Base-by-base conservation (phyloP, 352 stramenopile genomes). In the Phytopythium mirpurense region DNA sequence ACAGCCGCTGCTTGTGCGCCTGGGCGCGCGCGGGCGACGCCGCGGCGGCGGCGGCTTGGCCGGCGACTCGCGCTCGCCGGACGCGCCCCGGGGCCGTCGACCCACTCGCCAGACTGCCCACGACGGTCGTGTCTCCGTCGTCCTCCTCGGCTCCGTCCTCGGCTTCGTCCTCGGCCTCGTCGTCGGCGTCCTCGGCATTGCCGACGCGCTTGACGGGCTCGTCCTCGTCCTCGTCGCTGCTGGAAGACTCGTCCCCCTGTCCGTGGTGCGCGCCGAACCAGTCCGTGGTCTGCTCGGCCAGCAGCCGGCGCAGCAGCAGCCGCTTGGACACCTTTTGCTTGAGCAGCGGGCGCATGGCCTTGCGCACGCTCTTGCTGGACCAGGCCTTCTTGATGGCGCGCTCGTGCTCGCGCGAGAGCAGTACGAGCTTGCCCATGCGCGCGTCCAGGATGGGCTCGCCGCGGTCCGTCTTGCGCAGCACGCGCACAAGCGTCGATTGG, bases 291-390 rank as follows among this genome's bases (percentile, higher is more conserved):
- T 93, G 80, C 49, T 95, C 82, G 0, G 82, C 78, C 52, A 95
- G 58, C 10, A 95, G 64, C 16, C 83, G 78, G 56, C 81, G 74
- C 16, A 95, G 51, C 12, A 95, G 62, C 41, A 95, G 37, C 1
- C 82, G 75, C 56, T 95, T 93, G 6, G 80, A 85, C 0, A 95
- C 82, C 35, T 91, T 92, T 56, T 95, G 84, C 56, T 95, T 93
- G 47, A 92, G 67, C 27, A 95, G 64, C 29, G 84, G 82, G 14
- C 80, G 78, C 84, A 95, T 95, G 4, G 84, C 82, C 55, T 93
- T 93, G 26, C 82, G 81, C 31, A 94, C 80, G 45, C 76, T 79
- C 59, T 94, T 94, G 59, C 79, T 92, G 11, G 78, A 91, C 82
- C 84, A 95, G 2, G 82, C 84, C 45, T 91, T 93, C 56, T 95